Conservation (phyloP, 2,329 filamentous ascomycete species). For the Hypoxylon sp. region DNA sequence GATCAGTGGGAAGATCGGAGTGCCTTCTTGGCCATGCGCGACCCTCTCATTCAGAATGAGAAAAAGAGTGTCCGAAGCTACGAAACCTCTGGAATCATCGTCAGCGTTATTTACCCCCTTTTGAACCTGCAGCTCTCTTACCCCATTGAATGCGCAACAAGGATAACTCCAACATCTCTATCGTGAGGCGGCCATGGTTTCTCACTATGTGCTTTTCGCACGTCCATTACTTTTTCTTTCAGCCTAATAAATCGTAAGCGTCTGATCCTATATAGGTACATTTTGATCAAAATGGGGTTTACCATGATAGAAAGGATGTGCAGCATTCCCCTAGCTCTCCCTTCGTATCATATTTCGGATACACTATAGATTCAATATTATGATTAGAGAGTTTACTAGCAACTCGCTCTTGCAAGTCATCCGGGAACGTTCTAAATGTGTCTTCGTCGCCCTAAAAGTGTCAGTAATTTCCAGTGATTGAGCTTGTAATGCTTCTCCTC, state of each 20-base stretch:
- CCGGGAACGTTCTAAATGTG: conserved; percentile 77
- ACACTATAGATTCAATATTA: conserved; percentile 73
- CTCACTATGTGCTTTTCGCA: conserved; percentile 77
- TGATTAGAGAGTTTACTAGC: conserved; percentile 72
- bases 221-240: conserved; percentile 83
- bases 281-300: conserved; percentile 12
- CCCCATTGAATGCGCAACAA: conserved; percentile 89
- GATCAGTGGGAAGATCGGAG: conserved; percentile 82
- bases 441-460: conserved; percentile 72
- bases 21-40: conserved; percentile 53
- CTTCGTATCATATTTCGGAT: conserved; percentile 80
- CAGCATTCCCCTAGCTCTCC: conserved; percentile 73
- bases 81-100: conserved; percentile 81
- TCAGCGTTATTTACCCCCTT: conserved; percentile 45
- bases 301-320: conserved; percentile 65
- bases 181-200: conserved; percentile 85
- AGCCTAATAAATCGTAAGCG: conserved; percentile 67
- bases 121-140: conserved; percentile 47
- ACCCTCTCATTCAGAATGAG: conserved; percentile 77
- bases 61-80: conserved; percentile 85
- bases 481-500: conserved; percentile 5
- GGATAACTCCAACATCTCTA: conserved; percentile 82
- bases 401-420: conserved; percentile 72
- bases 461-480: conserved; percentile 29
- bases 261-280: neutral